Evolutionary conservation across 192 early-diverging fungal species (phyloP), one percentile per base, ranked within the genome.

Genomic region (Coemansia sp.): DNA sequence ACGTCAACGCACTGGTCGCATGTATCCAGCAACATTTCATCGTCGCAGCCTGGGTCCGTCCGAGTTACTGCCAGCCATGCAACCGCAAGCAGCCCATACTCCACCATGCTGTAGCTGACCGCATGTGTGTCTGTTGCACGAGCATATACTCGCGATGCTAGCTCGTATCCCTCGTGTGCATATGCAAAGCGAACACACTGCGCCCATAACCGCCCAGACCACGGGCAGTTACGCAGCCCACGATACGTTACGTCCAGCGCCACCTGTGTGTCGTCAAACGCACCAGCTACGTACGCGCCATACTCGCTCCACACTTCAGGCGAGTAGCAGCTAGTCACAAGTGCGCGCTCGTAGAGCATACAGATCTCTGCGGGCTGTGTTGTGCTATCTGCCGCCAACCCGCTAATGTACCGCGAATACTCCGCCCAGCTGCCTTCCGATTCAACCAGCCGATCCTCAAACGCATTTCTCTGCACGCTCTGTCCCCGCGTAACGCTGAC

Each of bases 151-250:
- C 36, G 55, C 5, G n/a, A 37, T 9, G 75, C 75, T 1, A 51
- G 17, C 1, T 62, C 38, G 15, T 69, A 26, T 18, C 70, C 70
- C 15, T 54, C 40, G 12, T 58, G 36, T 10, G 15, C 10, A 28
- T 54, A 69, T 5, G 66, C 55, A 44, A 61, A 42, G 2, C 44
- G 37, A 3, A 71, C 17, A 0, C 56, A 37, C 48, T 78, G 75
- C n/a, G 70, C 75, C 75, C 75, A 78, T 37, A 71, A 54, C 51
- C 55, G 65, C 5, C 75, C 75, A 31, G 75, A 78, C 75, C 75
- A 78, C 21, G 70, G 70, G 18, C 75, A 78, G 57, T 65, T 68
- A 9, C 70, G 59, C 28, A 68, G 21, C 0, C 66, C 75, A 11
- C 70, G 58, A 5, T 47, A 38, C 2, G 66, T 58, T n/a, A 63